A percentile compares a stretch with the other conserved stretches of the same genome.
Conservation (phyloP, 208 protist genomes). For the Crithidia bombi region DNA sequence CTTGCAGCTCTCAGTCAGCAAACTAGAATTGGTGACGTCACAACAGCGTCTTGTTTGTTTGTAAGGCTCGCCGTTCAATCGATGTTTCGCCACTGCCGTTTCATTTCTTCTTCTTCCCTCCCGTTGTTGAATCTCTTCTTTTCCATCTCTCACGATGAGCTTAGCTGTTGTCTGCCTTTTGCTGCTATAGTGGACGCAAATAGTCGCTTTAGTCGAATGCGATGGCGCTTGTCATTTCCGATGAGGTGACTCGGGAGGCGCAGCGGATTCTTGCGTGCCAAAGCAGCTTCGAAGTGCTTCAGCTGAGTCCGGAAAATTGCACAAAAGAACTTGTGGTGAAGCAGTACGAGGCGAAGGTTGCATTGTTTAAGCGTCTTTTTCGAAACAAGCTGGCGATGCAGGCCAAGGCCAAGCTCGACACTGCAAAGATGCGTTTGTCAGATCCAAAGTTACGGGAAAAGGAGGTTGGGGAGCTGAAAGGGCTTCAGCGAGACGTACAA, state of each 20-base stretch:
- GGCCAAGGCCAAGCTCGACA: conserved; percentile 75
- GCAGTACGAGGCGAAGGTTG: conserved; percentile 68
- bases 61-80: neutral
- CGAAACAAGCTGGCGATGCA: conserved; percentile 81
- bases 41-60: too few species aligned
- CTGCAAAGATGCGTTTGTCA: conserved; percentile 76
- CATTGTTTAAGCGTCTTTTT: conserved; percentile 68
- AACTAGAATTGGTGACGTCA: too few species aligned
- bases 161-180: neutral
- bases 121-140: neutral
- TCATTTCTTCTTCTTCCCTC: neutral
- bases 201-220: neutral
- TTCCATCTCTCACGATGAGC: neutral
- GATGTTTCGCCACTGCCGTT: neutral
- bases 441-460: conserved; percentile 69
- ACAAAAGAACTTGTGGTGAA: conserved; percentile 51
- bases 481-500: conserved; percentile 30
- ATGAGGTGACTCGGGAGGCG: conserved; percentile 63
- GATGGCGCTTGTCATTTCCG: conserved; percentile 79
- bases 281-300: conserved; percentile 81
- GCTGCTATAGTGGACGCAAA: neutral
- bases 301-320: conserved; percentile 54
- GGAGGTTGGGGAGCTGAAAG: conserved; percentile 52
- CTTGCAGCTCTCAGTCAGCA: neutral
- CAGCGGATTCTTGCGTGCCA: conserved; percentile 73